Conservation (phyloP, 257 asterid species). For the Eustoma russellianum region DNA sequence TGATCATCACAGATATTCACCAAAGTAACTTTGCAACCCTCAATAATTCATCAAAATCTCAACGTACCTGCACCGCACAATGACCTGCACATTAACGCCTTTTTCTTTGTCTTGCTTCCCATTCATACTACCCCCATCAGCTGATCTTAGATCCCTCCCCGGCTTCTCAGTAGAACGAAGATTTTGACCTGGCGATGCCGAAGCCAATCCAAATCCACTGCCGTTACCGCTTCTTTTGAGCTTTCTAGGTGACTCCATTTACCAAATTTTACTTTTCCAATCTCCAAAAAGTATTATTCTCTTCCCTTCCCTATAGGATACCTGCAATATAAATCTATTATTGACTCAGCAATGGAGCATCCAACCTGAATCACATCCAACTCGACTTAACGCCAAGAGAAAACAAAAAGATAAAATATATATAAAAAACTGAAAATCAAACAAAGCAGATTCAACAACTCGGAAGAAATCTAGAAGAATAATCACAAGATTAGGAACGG, state of each 20-base stretch:
- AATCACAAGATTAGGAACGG: too few relatives aligned
- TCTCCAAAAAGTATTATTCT: not conserved
- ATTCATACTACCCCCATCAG: slow-evolving; percentile 69
- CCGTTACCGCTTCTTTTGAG: slow-evolving; percentile 43
- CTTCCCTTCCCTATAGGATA: not conserved
- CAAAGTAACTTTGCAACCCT: too few relatives aligned
- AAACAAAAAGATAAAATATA: too few relatives aligned
- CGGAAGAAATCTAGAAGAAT: not conserved
- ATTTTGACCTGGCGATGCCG: slow-evolving; percentile 37
- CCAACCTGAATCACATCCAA: slow-evolving; percentile 8
- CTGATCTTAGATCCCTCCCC: slow-evolving; percentile 82
- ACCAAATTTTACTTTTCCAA: slow-evolving; percentile 7
- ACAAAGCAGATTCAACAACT: not conserved
- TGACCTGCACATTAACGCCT: slow-evolving; percentile 97
- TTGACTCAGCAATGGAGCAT: slow-evolving; percentile 3
- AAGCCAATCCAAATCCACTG: slow-evolving; percentile 4
- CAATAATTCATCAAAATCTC: not conserved
- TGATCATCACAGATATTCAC: not conserved
- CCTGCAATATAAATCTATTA: not conserved
- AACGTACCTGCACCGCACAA: slow-evolving; percentile 87
- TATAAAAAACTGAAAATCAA: not conserved
- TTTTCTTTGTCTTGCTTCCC: slow-evolving; percentile 75
- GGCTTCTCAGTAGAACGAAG: slow-evolving; percentile 74
- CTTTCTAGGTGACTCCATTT: slow-evolving; percentile 53
- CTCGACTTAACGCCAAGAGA: too few relatives aligned